Base-by-base conservation (phyloP, 2,329 filamentous ascomycete species). In the Diaporthe citri region DNA sequence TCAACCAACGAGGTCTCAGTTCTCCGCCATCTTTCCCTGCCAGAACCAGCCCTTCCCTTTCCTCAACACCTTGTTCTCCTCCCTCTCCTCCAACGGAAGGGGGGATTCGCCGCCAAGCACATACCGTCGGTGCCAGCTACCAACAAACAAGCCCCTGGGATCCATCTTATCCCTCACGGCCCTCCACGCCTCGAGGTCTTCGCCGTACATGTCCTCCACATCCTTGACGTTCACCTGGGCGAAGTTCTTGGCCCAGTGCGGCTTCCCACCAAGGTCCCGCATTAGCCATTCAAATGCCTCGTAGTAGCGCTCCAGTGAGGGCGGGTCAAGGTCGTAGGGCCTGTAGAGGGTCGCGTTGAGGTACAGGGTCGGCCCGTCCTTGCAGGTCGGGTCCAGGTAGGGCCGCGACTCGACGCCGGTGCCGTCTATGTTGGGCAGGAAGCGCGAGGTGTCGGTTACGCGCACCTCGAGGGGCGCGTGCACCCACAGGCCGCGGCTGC, bases 161-260 rank as follows among this genome's bases (percentile, higher is more conserved):
- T 96, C 94, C 52, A 90, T 89, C 77, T 91, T 87, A 73, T 90
- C 86, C 75, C 94, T 88, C 20, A 95, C 88, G 57, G 85, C 85
- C 69, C 91, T 84, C 89, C 92, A 96, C 71, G 89, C 85, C 31
- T 85, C 81, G 79, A 95, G 86, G 76, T 92, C 86, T 9, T 87
- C 82, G 28, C 91, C 91, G 81, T 95, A 95, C 82, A 92, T 89
- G 0, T 82, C 81, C 36, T 87, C 86, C 55, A 95, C 85, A 52
- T 93, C 90, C 1, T 83, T 79, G 46, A 88, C 86, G 1, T 88
- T 86, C 8, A 76, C 75, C 20, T 87, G 87, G 31, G 85, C 84
- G 82, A 95, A 96, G 81, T 95, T 95, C 87, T 96, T 96, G 31
- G 94, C 94, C 93, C 94, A 96, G 83, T 96, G 94, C 39, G 94